phyloP scores from a whole-genome alignment of 2,329 filamentous ascomycete genomes.

The Thyridium curvatum region DNA sequence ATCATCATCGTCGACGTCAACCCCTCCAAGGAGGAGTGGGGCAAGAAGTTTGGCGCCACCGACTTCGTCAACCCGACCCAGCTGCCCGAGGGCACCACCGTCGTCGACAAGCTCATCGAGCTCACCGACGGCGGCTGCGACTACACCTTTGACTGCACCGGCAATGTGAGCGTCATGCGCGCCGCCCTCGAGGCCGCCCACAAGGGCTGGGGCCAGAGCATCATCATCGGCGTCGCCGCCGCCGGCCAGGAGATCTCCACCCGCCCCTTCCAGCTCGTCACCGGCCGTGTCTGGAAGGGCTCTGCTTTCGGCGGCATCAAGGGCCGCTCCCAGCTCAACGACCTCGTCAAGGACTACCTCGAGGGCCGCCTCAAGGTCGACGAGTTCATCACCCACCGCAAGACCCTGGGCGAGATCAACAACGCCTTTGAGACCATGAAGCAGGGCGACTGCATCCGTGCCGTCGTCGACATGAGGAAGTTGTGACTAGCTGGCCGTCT shows the following conservation, averaged over 20 bases:
- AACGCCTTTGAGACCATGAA: constrained; percentile 87
- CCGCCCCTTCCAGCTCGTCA: constrained; percentile 92
- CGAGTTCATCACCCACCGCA: constrained; percentile 97
- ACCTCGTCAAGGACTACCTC: constrained; percentile 84
- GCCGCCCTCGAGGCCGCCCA: constrained; percentile 95
- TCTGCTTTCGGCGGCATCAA: constrained; percentile 98
- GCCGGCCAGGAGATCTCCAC: constrained; percentile 94
- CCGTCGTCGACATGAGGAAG: constrained; percentile 66
- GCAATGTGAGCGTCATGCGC: constrained; percentile 93
- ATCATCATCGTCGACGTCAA: constrained; percentile 77
- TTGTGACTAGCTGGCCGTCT: constrained; percentile 1
- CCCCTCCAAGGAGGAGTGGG: constrained; percentile 84
- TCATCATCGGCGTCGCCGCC: constrained; percentile 95
- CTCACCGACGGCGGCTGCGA: constrained; percentile 98
- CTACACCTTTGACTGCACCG: constrained; percentile 99
- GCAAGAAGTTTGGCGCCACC: constrained; percentile 90
- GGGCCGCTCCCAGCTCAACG: constrained; percentile 85
- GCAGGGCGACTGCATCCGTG: constrained; percentile 92
- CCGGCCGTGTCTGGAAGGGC: constrained; percentile 94
- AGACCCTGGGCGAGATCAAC: constrained; percentile 79
- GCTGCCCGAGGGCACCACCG: constrained; percentile 63
- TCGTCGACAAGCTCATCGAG: constrained; percentile 89
- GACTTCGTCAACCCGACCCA: constrained; percentile 93
- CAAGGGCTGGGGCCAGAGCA: constrained; percentile 98
- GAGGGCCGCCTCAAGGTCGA: constrained; percentile 90